Base-by-base conservation (phyloP, 2,329 filamentous ascomycete species). In the Fusarium hostae region DNA sequence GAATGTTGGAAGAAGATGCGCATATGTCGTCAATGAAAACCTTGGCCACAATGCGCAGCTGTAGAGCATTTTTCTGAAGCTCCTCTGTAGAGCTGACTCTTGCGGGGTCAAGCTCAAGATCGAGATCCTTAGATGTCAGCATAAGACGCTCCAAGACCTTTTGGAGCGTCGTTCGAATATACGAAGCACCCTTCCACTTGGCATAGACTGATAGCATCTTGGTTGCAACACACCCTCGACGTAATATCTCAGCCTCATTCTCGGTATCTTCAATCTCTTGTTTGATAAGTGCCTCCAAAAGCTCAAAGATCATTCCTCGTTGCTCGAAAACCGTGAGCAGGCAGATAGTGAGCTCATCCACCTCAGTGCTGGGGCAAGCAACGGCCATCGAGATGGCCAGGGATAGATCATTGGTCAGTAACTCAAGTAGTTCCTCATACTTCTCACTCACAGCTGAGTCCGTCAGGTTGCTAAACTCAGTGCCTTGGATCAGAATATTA, bases 11-110 rank as follows among this genome's bases (percentile, higher is more conserved):
- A 8, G 88, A 85, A 4, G 90, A 92, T 51, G 86, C 87, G 71
- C 89, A 90, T 24, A 92, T 92, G 72, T 91, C 89, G 59, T 92
- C 90, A 59, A 92, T 91, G 74, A 92, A 92, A 9, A 92, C 89
- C 73, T 91, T 91, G 3, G 90, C 89, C 12, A 92, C 89, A 37
- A 91, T 88, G 57, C 88, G 86, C 44, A 92, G 83, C 75, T 92
- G 90, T 18, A 90, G 78, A 5, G 89, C 89, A 76, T 92, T 92
- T 75, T 89, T 90, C 74, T 90, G 83, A 5, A 92, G 81, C 72
- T 92, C 90, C 72, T 92, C 90, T 3, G 84, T 81, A 1, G 88
- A 89, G 39, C 81, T 80, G 6, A 91, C 87, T 63, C 89, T 85
- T 2, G 88, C 85, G 9, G 90, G 90, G 75, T 92, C 90, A 9